Evolutionary conservation across 176 grass and related monocot species (phyloP), one percentile per base, ranked within the genome.

Genomic region (Oryza meridionalis): DNA sequence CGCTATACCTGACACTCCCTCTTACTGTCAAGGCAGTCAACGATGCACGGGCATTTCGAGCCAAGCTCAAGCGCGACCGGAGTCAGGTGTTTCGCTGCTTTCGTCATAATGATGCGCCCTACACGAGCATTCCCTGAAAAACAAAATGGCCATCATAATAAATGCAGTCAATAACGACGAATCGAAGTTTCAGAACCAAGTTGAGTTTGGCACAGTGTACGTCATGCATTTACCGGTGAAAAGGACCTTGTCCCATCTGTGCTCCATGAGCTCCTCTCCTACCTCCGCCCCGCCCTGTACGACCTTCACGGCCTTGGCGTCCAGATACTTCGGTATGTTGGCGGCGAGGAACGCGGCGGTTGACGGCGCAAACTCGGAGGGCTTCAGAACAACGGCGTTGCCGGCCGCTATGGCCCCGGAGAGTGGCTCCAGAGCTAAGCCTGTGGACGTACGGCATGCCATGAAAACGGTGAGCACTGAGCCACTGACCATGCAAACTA

Each of bases 181-280:
- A 35, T n/a, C 2, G 44, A 77, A 44, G 29, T 15, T 83, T 73
- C 33, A 79, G 32, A 77, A 22, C 29, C 16, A 11, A 82, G 69
- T 9, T 44, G 70, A 81, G 42, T 4, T 49, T 9, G 19, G 26
- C 8, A 78, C 42, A 40, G 38, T 43, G 38, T 13, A 29, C 27
- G 2, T 55, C 29, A 31, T 51, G 10, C 6, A 67, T 6, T 58
- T 87, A 92, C 96, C 93, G 22, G 96, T 98, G 89, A 93, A 98
- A 55, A 98, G 89, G 67, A 98, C 84, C 45, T 94, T 98, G 69
- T 98, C 93, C 96, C 96, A 98, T 88, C 81, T 89, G 42, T 90
- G 73, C 3, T 93, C 89, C 96, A 98, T 93, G 72, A 98, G 91
- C 5, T 65, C 35, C 83, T 92, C 81, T 58, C 91, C 93, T 4